Evolutionary conservation across 2,329 filamentous ascomycete species (phyloP).

Genomic region (Ascocoryne sarcoides): DNA sequence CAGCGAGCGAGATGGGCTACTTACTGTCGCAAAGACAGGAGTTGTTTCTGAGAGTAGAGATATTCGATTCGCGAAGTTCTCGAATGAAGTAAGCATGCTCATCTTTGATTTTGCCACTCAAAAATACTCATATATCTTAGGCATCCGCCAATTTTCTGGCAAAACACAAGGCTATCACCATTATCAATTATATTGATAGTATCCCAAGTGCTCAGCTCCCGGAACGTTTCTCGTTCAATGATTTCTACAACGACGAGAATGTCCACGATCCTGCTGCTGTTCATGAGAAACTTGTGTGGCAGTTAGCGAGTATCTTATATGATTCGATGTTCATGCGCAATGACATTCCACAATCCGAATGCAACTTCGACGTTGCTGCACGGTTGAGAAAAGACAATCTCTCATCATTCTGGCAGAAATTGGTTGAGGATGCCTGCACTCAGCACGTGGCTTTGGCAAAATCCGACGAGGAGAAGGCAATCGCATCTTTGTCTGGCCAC

Average conservation of each 20-base stretch:
- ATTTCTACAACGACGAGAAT: constrained; percentile 37
- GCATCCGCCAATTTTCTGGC: constrained; percentile 45
- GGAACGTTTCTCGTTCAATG: constrained; percentile 38
- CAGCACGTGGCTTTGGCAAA: constrained; percentile 48
- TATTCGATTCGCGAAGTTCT: constrained; percentile 55
- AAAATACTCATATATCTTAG: constrained; percentile 30
- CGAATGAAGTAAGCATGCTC: constrained; percentile 38
- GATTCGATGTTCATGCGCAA: constrained; percentile 49
- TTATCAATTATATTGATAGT: constrained; percentile 44
- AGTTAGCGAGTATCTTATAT: constrained; percentile 78
- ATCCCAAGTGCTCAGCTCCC: constrained; percentile 50
- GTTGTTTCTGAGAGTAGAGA: constrained; percentile 57
- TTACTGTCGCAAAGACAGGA: constrained; percentile 45
- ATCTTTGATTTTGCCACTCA: constrained; percentile 4
- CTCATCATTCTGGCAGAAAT: constrained; percentile 54
- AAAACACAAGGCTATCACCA: constrained; percentile 47
- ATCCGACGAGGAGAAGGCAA: constrained; percentile 71
- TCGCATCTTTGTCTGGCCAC: constrained; percentile 71
- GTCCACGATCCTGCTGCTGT: constrained; percentile 36
- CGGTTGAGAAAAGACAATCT: constrained; percentile 52
- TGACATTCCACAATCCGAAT: constrained; percentile 26
- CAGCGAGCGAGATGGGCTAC: constrained; percentile 35
- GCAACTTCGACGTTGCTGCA: constrained; percentile 22
- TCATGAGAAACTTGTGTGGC: constrained; percentile 74
- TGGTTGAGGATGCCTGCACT: constrained; percentile 53